A percentile compares a stretch with the other conserved stretches of the same genome.
phyloP scores from a whole-genome alignment of 495 filamentous ascomycete genomes.

The Tuber microsphaerosporum region DNA sequence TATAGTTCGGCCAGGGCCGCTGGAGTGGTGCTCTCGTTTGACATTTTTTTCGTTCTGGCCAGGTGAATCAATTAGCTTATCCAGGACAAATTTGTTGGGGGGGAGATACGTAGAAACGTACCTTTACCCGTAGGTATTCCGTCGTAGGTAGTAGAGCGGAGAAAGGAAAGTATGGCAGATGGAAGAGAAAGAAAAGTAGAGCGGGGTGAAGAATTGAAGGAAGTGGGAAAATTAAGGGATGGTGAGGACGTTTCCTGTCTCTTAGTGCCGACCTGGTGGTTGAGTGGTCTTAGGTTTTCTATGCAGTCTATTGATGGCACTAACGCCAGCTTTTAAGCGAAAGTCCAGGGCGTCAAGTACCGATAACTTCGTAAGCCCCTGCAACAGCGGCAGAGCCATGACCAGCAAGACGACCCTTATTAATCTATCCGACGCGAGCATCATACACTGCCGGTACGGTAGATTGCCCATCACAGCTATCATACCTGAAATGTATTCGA shows the following conservation, averaged over 20 bases:
- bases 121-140: neutral
- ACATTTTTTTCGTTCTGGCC: neutral
- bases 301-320: neutral
- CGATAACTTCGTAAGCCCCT: neutral
- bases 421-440: neutral
- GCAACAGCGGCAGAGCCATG: neutral
- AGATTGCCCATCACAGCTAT: neutral
- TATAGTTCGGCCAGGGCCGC: slow-evolving; percentile 18
- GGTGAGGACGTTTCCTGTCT: neutral
- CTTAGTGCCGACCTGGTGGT: neutral
- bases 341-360: neutral
- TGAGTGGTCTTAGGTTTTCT: neutral
- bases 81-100: neutral
- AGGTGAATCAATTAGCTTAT: neutral
- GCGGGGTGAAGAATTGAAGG: neutral
- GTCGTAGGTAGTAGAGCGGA: neutral
- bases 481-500: neutral
- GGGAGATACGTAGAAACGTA: neutral
- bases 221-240: neutral
- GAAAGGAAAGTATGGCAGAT: neutral
- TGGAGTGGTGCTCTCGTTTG: neutral
- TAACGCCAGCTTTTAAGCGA: neutral
- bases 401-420: neutral
- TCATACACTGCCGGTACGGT: neutral
- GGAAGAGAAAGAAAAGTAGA: neutral